Conservation (phyloP, 495 filamentous ascomycete genomes). For the Clavariopsis aquatica region DNA sequence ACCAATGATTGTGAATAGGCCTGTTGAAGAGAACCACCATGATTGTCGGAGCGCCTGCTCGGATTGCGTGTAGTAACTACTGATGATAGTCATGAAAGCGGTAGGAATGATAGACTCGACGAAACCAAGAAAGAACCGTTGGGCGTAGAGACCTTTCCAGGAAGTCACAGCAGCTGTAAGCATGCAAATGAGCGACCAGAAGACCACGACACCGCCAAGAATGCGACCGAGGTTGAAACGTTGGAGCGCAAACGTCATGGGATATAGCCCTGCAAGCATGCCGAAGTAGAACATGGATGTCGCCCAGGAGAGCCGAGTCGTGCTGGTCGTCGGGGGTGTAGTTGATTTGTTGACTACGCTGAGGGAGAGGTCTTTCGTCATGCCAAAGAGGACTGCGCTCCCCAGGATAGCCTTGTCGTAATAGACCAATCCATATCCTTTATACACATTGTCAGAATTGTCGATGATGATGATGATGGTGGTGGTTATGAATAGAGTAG, state of each 20-base stretch:
- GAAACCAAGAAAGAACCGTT: slow-evolving; percentile 73
- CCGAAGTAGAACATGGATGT: slow-evolving; percentile 80
- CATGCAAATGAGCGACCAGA: slow-evolving; percentile 69
- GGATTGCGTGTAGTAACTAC: slow-evolving; percentile 65
- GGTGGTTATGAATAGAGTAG: not conserved
- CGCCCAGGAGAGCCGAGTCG: slow-evolving; percentile 69
- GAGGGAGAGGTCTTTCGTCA: slow-evolving; percentile 68
- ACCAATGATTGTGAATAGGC: slow-evolving; percentile 68
- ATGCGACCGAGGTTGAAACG: slow-evolving; percentile 63
- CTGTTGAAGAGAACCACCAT: slow-evolving; percentile 70
- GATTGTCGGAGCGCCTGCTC: slow-evolving; percentile 68
- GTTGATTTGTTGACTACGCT: slow-evolving; percentile 54
- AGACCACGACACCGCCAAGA: slow-evolving; percentile 62
- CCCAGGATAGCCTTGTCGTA: slow-evolving; percentile 80
- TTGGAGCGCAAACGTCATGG: slow-evolving; percentile 69
- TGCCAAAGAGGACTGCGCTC: slow-evolving; percentile 70
- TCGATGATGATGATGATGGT: not conserved
- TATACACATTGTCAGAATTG: not conserved
- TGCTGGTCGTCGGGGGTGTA: slow-evolving; percentile 58
- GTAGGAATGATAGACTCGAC: slow-evolving; percentile 69
- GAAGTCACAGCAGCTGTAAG: slow-evolving; percentile 66
- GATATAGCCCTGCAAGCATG: slow-evolving; percentile 71
- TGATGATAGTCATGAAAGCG: slow-evolving; percentile 66
- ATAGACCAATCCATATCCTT: slow-evolving; percentile 69
- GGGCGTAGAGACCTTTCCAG: slow-evolving; percentile 64